Evolutionary conservation across 129 eudicot genomes (phyloP).

Genomic region (Helianthus annuus): DNA sequence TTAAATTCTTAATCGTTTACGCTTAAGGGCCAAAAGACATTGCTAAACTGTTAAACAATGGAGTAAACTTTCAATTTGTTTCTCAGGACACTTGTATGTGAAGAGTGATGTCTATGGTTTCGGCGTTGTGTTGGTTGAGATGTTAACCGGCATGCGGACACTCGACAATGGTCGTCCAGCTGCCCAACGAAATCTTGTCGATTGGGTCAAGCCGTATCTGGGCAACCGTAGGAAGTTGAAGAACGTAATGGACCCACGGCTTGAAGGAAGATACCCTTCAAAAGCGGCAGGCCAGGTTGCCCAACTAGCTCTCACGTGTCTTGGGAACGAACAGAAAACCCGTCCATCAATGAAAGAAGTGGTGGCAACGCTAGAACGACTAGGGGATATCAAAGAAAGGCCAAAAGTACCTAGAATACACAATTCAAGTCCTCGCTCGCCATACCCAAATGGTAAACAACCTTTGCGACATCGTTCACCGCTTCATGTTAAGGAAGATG

Average conservation of each 20-base stretch:
- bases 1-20: slow-evolving; percentile 12
- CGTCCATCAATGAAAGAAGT: slow-evolving; percentile 81
- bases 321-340: slow-evolving; percentile 56
- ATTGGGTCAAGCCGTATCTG: slow-evolving; percentile 79
- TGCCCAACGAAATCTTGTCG: slow-evolving; percentile 52
- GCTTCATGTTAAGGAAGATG: slow-evolving; percentile 43
- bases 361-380: slow-evolving; percentile 54
- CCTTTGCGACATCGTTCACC: slow-evolving; percentile 54
- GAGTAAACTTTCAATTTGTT: neutral
- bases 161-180: slow-evolving; percentile 69
- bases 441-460: slow-evolving; percentile 31
- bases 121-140: slow-evolving; percentile 84
- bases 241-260: slow-evolving; percentile 67
- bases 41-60: neutral
- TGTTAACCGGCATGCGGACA: slow-evolving; percentile 80
- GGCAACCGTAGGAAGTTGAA: slow-evolving; percentile 63
- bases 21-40: neutral
- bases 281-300: slow-evolving; percentile 64
- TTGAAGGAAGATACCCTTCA: slow-evolving; percentile 86
- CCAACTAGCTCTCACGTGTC: slow-evolving; percentile 76
- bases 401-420: slow-evolving; percentile 56
- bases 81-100: slow-evolving; percentile 82
- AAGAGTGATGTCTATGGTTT: slow-evolving; percentile 95
- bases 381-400: slow-evolving; percentile 51
- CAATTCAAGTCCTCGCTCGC: slow-evolving; percentile 33